A percentile compares a stretch with the other conserved stretches of the same genome.
phyloP scores from a whole-genome alignment of 768 basidiomycete genomes.

The Agaricus sinodeliciosus region DNA sequence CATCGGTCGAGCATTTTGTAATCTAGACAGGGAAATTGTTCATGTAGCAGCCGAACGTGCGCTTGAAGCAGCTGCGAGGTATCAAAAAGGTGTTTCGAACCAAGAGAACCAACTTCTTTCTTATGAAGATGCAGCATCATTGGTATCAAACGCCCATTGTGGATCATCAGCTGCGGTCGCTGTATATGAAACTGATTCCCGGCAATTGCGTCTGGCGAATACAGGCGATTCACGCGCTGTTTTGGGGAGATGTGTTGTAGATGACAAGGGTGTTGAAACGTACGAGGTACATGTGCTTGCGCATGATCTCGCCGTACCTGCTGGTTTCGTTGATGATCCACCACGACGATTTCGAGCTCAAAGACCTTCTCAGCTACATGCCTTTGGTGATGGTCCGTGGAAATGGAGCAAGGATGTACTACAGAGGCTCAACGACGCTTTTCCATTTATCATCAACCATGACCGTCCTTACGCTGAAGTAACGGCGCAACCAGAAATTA shows the following conservation, averaged over 20 bases:
- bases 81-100: constrained; percentile 6
- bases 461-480: not conserved
- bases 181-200: constrained; percentile 34
- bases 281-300: constrained; percentile 37
- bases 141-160: constrained; percentile 27
- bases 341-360: not conserved
- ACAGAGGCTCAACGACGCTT: constrained; percentile 22
- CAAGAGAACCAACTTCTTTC: constrained; percentile 14
- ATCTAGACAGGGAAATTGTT: constrained; percentile 36
- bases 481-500: constrained; percentile 43
- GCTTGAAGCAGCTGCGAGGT: constrained; percentile 12
- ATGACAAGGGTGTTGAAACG: constrained; percentile 16
- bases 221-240: constrained; percentile 46
- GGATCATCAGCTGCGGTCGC: constrained; percentile 40
- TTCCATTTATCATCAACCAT: constrained; percentile 14
- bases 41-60: constrained; percentile 23
- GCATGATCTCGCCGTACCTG: constrained; percentile 29
- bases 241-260: constrained; percentile 30
- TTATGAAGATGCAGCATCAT: constrained; percentile 18
- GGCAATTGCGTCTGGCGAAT: constrained; percentile 33
- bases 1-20: constrained; percentile 30
- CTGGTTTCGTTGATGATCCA: constrained; percentile 2
- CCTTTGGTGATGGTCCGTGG: constrained; percentile 38
- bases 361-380: constrained; percentile 16
- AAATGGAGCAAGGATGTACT: constrained; percentile 39